These are phyloP conservation scores for Nissolia schottii DNA, from an alignment of 306 rosid genomes.

Conservation along the genomic window DNA sequence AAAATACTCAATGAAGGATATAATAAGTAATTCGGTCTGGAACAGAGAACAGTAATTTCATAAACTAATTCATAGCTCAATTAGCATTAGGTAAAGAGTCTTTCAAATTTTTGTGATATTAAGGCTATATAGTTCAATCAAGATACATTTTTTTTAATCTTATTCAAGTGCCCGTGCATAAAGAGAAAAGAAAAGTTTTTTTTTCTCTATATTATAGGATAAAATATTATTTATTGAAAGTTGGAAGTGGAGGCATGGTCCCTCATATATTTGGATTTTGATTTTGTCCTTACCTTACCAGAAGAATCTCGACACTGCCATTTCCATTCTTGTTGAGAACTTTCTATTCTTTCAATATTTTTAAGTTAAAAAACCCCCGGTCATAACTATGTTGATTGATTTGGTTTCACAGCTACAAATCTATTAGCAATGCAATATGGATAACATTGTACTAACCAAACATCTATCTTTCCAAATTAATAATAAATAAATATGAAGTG, in stretches of 20 bases:
- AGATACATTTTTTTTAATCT: no score
- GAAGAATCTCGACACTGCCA: conserved; percentile 37
- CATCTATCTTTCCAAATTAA: not conserved
- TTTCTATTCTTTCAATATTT: not conserved
- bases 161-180: no score
- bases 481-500: not conserved
- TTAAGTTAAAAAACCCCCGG: not conserved
- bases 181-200: no score
- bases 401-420: not conserved
- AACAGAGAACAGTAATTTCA: not conserved
- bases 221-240: not conserved
- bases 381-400: not conserved
- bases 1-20: not conserved
- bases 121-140: no score
- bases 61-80: not conserved
- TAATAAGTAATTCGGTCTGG: not conserved
- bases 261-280: conserved; percentile 20
- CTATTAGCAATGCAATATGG: not conserved
- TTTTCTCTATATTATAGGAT: no score
- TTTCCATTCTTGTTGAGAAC: not conserved
- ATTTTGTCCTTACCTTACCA: conserved; percentile 21
- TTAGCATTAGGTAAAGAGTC: not conserved
- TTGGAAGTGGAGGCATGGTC: conserved; percentile 15
- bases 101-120: no score
- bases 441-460: not conserved